Percentiles rank a stretch among this genome's conserved stretches.
These are phyloP conservation scores for Mycena kentingensis DNA, from an alignment of 768 basidiomycete species.

Conservation along the genomic window DNA sequence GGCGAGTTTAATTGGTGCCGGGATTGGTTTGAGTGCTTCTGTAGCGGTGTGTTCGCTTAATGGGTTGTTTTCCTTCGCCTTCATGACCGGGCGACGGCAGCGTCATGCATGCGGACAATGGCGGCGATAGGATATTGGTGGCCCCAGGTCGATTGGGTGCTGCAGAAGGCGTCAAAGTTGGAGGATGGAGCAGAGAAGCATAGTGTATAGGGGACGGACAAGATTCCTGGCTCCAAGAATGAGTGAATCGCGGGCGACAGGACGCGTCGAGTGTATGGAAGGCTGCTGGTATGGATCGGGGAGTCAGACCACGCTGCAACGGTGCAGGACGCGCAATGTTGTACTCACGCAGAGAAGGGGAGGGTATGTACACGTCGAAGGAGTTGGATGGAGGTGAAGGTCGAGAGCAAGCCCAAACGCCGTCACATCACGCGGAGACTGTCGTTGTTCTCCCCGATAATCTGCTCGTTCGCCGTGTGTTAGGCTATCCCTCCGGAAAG, in stretches of 20 bases:
- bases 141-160: background rate
- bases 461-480: too few species aligned
- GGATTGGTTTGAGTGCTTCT: constrained; percentile 1
- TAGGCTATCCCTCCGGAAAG: too few species aligned
- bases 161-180: background rate
- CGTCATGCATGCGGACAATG: constrained; percentile 10
- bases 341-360: background rate
- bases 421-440: too few species aligned
- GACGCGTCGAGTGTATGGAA: background rate
- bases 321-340: background rate
- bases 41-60: constrained; percentile 1
- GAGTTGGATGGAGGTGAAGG: background rate
- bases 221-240: too few species aligned
- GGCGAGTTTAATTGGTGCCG: constrained; percentile 4
- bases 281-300: background rate
- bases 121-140: background rate
- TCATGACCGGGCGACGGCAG: constrained; percentile 16
- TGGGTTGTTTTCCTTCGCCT: constrained; percentile 19
- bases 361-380: background rate
- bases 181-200: background rate
- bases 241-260: too few species aligned
- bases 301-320: background rate
- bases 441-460: too few species aligned
- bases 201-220: background rate
- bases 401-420: too few species aligned